Percentiles rank a stretch among this genome's conserved stretches.
Evolutionary conservation across 2,329 filamentous ascomycete species (phyloP).

Genomic region (Xylariaceae sp.): DNA sequence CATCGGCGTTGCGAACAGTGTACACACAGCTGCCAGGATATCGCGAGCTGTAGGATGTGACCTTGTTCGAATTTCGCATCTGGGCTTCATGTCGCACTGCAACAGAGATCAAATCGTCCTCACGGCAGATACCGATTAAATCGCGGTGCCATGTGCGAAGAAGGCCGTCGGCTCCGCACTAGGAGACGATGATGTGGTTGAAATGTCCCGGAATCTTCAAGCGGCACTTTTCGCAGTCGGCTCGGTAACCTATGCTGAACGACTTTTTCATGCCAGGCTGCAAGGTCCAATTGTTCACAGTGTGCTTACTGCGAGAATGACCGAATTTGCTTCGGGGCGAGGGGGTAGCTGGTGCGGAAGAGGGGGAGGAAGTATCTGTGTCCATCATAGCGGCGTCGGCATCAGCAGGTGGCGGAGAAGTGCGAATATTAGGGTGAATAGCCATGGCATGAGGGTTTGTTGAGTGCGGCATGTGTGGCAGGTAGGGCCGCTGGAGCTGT

Average conservation of each 20-base stretch:
- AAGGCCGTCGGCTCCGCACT: conserved; percentile 25
- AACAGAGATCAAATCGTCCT: too few relatives aligned
- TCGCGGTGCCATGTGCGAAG: conserved; percentile 6
- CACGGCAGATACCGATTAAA: background rate
- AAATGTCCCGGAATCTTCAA: conserved; percentile 74
- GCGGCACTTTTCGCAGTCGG: conserved; percentile 74
- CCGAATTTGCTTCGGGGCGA: conserved; percentile 49
- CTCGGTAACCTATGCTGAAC: conserved; percentile 74
- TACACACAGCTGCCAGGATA: background rate
- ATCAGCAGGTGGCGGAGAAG: conserved; percentile 17
- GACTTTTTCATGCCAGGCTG: conserved; percentile 63
- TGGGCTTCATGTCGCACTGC: too few relatives aligned
- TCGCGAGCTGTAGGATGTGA: background rate
- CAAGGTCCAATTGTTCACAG: conserved; percentile 56
- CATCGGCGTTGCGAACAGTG: too few relatives aligned
- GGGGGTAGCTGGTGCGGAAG: conserved; percentile 33
- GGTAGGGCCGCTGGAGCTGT: conserved; percentile 29
- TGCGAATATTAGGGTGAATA: conserved; percentile 34
- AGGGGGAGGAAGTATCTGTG: conserved; percentile 25
- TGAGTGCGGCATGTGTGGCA: conserved; percentile 31
- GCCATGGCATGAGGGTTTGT: conserved; percentile 30
- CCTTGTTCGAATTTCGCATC: too few relatives aligned
- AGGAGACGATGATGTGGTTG: conserved; percentile 70
- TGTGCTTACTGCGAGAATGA: conserved; percentile 56
- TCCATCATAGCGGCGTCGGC: conserved; percentile 31